A percentile compares a stretch with the other conserved stretches of the same genome.
phyloP scores from a whole-genome alignment of 345 rosid species.

The Eucalyptus regnans region DNA sequence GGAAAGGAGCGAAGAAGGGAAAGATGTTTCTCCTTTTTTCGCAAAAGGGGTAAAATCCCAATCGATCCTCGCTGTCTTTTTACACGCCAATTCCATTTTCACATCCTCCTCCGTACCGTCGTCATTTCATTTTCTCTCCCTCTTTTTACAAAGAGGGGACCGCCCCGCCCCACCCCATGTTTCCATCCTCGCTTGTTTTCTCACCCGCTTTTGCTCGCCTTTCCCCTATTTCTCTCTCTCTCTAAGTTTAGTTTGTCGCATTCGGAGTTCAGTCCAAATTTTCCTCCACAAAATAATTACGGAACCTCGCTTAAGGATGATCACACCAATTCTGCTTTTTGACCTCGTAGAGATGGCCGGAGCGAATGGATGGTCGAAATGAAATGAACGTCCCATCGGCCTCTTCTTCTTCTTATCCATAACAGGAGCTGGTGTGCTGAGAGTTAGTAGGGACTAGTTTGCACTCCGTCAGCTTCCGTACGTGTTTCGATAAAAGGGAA shows the following conservation, averaged over 20 bases:
- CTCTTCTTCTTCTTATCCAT: not conserved
- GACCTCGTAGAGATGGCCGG: not conserved
- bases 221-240: not conserved
- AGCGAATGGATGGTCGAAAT: no score
- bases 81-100: not conserved
- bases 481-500: not conserved
- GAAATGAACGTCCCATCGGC: no score
- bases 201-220: not conserved
- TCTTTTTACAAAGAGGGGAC: not conserved
- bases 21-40: not conserved
- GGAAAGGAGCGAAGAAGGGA: not conserved
- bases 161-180: not conserved
- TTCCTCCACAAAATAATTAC: not conserved
- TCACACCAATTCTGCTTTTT: not conserved
- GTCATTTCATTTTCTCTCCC: not conserved
- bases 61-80: not conserved
- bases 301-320: not conserved
- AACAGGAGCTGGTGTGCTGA: accelerated
- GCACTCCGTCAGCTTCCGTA: not conserved
- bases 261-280: not conserved
- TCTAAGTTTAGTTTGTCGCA: not conserved
- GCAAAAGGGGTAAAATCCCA: not conserved
- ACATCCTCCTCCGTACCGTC: not conserved
- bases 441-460: not conserved
- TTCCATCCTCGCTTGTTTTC: not conserved